Base-by-base conservation (phyloP, 2,329 filamentous ascomycete genomes). In the Bipolaris victoriae region DNA sequence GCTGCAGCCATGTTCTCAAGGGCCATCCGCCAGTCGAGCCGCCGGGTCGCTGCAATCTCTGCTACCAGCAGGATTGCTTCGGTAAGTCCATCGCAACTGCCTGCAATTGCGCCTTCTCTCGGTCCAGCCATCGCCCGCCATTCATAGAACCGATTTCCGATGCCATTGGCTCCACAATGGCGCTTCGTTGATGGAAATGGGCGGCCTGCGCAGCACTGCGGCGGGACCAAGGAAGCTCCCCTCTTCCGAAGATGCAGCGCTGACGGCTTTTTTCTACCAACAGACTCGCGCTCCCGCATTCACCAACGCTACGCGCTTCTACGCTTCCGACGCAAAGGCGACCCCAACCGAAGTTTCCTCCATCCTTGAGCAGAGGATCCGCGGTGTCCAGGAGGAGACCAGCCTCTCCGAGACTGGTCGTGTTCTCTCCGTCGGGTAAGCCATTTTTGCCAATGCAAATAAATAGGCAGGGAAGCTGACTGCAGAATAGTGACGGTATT, bases 301-400 rank as follows among this genome's bases (percentile, higher is more conserved):
- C 80, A 83, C 89, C 84, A 89, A 87, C 84, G 84, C 86, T 73
- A 81, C 88, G 80, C 91, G 95, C 83, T 87, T 86, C 82, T 98
- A 97, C 84, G 94, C 92, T 79, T 84, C 89, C 82, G 93, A 96
- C 77, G 90, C 91, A 72, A 98, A 98, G 88, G 92, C 95, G 76
- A 82, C 92, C 61, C 95, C 95, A 74, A 99, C 94, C 76, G 95
- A 99, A 86, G 94, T 98, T 76, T 98, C 95, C 73, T 97, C 94
- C 74, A 98, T 99, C 82, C 91, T 99, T 79, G 95, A 98, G 86
- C 94, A 98, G 88, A 88, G 93, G 83, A 99, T 99, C 78, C 91
- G 95, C 80, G 95, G 95, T 86, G 92, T 98, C 72, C 91, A 96
- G 83, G 95, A 98, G 85, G 95, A 98, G 86, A 86, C 91, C 79